Conservation (phyloP, 257 asterid genomes). For the Forsythia viridissima region DNA sequence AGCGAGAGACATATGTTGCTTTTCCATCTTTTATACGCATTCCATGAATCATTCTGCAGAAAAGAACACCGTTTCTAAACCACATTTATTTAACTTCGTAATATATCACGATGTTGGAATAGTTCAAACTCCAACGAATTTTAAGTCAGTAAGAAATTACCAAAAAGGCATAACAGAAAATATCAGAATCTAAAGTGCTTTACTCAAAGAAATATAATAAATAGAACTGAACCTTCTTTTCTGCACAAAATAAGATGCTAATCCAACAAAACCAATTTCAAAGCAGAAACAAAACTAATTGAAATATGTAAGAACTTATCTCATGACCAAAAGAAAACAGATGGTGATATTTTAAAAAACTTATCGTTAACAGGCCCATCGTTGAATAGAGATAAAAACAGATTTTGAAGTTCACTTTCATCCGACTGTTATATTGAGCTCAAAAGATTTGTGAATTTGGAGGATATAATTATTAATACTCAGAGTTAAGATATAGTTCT, state of each 20-base stretch:
- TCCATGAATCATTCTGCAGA: conserved; percentile 91
- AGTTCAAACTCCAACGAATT: neutral
- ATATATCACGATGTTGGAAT: conserved; percentile 4
- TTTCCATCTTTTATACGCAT: conserved; percentile 92
- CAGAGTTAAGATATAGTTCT: neutral
- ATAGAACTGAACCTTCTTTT: neutral
- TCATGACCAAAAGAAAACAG: neutral
- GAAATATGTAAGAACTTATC: neutral
- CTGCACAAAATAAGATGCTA: neutral
- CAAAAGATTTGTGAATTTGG: neutral
- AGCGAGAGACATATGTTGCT: conserved; percentile 90
- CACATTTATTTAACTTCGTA: neutral
- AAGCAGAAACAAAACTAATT: neutral
- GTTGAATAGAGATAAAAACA: neutral
- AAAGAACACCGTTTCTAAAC: conserved; percentile 7
- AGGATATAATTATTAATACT: neutral
- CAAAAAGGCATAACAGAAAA: neutral
- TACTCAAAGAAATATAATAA: neutral
- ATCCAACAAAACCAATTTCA: conserved; percentile 5
- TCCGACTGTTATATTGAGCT: neutral
- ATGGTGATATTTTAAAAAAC: neutral
- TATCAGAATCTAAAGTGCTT: neutral
- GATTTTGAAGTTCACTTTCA: neutral
- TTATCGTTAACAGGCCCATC: neutral
- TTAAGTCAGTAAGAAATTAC: neutral